phyloP scores from a whole-genome alignment of 208 protist species.

The Endotrypanum monterogeii region DNA sequence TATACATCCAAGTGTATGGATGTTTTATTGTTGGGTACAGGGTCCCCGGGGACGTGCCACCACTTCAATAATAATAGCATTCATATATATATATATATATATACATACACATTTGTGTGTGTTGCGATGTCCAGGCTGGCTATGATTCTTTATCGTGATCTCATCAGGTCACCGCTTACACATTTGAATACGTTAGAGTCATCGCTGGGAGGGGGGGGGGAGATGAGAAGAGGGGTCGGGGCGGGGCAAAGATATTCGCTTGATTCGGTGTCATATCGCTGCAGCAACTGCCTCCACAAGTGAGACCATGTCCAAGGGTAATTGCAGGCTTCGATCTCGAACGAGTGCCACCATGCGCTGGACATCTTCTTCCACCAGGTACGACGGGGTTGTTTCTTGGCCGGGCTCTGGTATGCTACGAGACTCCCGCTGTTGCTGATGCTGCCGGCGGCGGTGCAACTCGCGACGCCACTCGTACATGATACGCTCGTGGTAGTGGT shows the following conservation, averaged over 20 bases:
- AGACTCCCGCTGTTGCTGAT: background rate
- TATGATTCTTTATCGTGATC: background rate
- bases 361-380: slow-evolving; percentile 43
- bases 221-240: background rate
- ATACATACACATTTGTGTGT: background rate
- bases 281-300: slow-evolving; percentile 63
- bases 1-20: too few relatives aligned
- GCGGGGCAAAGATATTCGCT: slow-evolving; percentile 9
- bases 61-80: too few relatives aligned
- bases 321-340: slow-evolving; percentile 70
- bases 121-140: background rate
- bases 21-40: too few relatives aligned
- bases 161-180: background rate
- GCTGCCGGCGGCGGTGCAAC: slow-evolving; percentile 32
- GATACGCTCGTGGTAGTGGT: slow-evolving; percentile 79
- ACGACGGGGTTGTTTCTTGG: background rate
- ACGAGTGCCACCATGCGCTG: slow-evolving; percentile 66
- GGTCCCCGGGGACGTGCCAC: too few relatives aligned
- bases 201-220: slow-evolving; percentile 2
- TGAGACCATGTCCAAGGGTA: slow-evolving; percentile 60
- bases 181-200: background rate
- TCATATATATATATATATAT: background rate
- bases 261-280: slow-evolving; percentile 6
- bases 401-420: background rate
- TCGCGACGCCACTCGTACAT: slow-evolving; percentile 66